Base-by-base conservation (phyloP, 2,329 filamentous ascomycete genomes). In the Talaromyces sp. region DNA sequence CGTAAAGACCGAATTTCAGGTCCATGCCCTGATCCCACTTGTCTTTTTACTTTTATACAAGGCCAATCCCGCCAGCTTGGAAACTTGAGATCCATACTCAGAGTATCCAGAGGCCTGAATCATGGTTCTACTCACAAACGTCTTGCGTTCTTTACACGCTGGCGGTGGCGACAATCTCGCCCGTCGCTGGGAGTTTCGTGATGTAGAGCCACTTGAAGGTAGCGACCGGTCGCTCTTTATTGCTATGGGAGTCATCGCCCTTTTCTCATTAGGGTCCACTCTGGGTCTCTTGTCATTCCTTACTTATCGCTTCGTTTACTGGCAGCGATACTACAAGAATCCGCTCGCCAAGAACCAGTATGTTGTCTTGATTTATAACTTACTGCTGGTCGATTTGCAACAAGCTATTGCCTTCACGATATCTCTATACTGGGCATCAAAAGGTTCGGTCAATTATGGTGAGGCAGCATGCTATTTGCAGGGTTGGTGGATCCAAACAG, bases 341-440 rank as follows among this genome's bases (percentile, higher is more conserved):
- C 76, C 77, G 40, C 74, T 81, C 32, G 75, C 75, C 16, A 74
- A 79, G 61, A 82, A 82, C 57, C 79, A 82, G 67, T 80, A 78
- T 47, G 72, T 81, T 37, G 67, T 81, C 17, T 72, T 81, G 42
- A 80, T 81, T 60, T 80, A 78, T 66, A 80, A 80, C 53, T 69
- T 81, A 6, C 69, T 81, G 5, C 60, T 81, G 4, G 76, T 76
- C n/a, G 78, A 81, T 63, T 62, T 81, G 14, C 75, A 78, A 54
- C 79, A 81, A 63, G 71, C 77, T 0, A 65, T 78, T 14, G 75
- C 76, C 0, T 81, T 80, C 55, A 57, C 75, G 17, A 47, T 72
- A 30, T 77, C 74, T 29, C 68, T 79, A 29, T 69, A 80, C 50
- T 82, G 78, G 76, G 66, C 76, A 3, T 58, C 64, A 0, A 55